Conservation (phyloP, 2,329 filamentous ascomycete genomes). For the Akanthomyces uredinophilus region DNA sequence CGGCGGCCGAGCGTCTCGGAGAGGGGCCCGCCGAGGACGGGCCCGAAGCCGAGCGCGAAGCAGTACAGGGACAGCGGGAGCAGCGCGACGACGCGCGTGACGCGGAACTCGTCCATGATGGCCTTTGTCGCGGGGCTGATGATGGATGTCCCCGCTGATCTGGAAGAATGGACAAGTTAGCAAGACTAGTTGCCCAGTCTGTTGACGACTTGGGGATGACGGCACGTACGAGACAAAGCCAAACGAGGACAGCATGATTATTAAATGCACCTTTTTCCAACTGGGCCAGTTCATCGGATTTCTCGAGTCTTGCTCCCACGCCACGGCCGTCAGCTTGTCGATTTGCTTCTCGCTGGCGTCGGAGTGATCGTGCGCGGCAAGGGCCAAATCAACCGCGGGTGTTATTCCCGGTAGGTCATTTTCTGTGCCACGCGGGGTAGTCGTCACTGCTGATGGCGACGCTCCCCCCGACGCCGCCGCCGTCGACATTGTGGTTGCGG, state of each 20-base stretch:
- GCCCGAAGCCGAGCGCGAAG: conserved; percentile 55
- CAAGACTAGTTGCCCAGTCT: too few species aligned
- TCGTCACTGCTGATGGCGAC: neutral
- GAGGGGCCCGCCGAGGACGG: conserved; percentile 53
- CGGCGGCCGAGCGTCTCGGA: conserved; percentile 54
- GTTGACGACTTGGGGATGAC: neutral
- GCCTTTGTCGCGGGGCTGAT: conserved; percentile 43
- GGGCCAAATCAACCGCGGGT: neutral
- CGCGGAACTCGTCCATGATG: conserved; percentile 48
- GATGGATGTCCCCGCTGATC: conserved; percentile 50
- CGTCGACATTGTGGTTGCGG: neutral
- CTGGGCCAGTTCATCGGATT: conserved; percentile 49
- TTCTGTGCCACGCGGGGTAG: neutral
- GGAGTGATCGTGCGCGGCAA: neutral
- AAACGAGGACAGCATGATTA: conserved; percentile 32
- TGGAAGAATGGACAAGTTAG: conserved; percentile 20
- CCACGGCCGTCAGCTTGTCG: neutral
- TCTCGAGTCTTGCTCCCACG: conserved; percentile 34
- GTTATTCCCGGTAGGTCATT: neutral
- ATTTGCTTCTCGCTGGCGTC: neutral
- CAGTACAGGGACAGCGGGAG: conserved; percentile 56
- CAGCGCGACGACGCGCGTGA: conserved; percentile 51
- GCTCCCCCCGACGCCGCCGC: neutral
- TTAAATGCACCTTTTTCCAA: conserved; percentile 35
- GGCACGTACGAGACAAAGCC: conserved; percentile 37